Percentiles rank a stretch among this genome's conserved stretches.
These are phyloP conservation scores for Sphenostylis stenocarpa DNA, from an alignment of 306 rosid genomes.

Conservation along the genomic window DNA sequence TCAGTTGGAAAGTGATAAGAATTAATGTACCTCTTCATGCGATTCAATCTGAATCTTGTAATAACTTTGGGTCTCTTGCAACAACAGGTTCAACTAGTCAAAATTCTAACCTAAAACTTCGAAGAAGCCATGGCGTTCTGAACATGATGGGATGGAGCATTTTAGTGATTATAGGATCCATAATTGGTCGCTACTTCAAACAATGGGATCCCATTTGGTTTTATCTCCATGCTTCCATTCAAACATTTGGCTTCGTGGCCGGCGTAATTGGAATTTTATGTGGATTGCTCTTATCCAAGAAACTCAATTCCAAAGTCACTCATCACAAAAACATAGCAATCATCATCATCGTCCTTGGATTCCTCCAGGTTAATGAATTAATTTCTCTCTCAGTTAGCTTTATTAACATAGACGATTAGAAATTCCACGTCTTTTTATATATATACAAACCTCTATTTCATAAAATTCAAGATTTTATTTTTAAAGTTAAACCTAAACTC, in stretches of 20 bases:
- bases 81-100: slow-evolving; percentile 7
- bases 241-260: slow-evolving; percentile 20
- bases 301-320: neutral
- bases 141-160: slow-evolving; percentile 36
- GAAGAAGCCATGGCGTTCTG: slow-evolving; percentile 36
- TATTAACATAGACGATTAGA: no score
- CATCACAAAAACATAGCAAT: slow-evolving; percentile 33
- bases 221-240: slow-evolving; percentile 40
- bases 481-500: no score
- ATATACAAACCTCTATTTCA: no score
- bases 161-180: slow-evolving; percentile 32
- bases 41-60: neutral
- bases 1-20: no score
- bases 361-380: slow-evolving; percentile 28
- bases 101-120: neutral
- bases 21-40: no score
- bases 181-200: slow-evolving; percentile 32
- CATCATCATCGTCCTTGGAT: slow-evolving; percentile 35
- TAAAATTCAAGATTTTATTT: no score
- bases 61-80: neutral
- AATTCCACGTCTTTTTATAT: no score
- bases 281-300: slow-evolving; percentile 24
- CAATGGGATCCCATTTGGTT: slow-evolving; percentile 44
- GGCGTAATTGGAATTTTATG: slow-evolving; percentile 24
- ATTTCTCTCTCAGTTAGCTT: neutral